Evolutionary conservation across 768 basidiomycete genomes (phyloP), one percentile per base, ranked within the genome.

Genomic region (Kwoniella pini): DNA sequence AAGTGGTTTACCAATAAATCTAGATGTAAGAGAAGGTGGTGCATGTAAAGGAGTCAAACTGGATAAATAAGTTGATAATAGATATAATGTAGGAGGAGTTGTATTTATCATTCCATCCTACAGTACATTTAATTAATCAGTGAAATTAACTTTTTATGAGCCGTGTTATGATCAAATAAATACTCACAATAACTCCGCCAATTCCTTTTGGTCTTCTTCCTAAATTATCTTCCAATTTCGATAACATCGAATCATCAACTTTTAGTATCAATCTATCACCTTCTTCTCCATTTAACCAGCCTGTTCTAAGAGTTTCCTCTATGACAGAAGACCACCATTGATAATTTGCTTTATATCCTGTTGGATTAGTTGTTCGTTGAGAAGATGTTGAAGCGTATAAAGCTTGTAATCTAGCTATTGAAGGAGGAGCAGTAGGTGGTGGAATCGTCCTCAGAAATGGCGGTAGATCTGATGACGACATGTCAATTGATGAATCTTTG

Each of bases 341-440:
- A 28, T 91, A 81, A 71, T 90, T 89, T 11, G 90, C 85, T 49
- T 85, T 79, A 76, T 87, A 96, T 3, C 90, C 87, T 1, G 87
- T 83, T 0, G 91, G 88, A 76, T 97, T 94, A 1, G 90, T 88
- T 48, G 85, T 81, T 69, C 88, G 90, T 79, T 94, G 91, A 12
- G 86, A 82, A 0, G 89, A 85, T 58, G 94, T 86, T 72, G 94
- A 91, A 7, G 92, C 88, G 79, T 94, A 97, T 6, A 97, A 82
- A 0, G 91, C 77, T 51, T 71, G 63, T 3, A 81, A 56, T 17
- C 81, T 78, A 12, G 73, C 58, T 17, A 68, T 12, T 0, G 79
- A 70, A 0, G 77, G 74, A 0, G 65, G 56, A 2, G 62, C 24
- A 54, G 71, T 56, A 1, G 69, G 60, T 1, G 69, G 53, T 22